These are phyloP conservation scores for Colletotrichum eremochloae DNA, from an alignment of 2,329 filamentous ascomycete species.

Conservation along the genomic window DNA sequence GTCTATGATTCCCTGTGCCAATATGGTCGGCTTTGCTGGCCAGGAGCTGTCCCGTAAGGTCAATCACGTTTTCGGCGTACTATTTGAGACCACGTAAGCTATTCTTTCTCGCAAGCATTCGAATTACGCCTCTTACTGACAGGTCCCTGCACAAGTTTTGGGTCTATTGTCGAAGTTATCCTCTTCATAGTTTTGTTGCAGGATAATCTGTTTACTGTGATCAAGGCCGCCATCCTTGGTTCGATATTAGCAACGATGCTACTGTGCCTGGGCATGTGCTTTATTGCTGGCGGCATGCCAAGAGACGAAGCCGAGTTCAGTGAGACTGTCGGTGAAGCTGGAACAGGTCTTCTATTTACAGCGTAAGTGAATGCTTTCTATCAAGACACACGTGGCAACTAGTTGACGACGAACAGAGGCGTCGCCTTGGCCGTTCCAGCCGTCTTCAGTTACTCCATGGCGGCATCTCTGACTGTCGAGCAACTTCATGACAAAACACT, in stretches of 20 bases:
- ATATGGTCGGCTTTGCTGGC: constrained; percentile 80
- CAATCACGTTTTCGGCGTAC: constrained; percentile 77
- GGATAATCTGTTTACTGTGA: constrained; percentile 71
- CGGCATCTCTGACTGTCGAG: constrained; percentile 32
- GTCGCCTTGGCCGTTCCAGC: constrained; percentile 60
- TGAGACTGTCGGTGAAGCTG: constrained; percentile 82
- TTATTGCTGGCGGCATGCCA: constrained; percentile 80
- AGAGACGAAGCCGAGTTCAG: constrained; percentile 79
- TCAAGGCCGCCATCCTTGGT: constrained; percentile 86
- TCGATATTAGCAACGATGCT: constrained; percentile 87
- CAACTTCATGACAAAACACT: constrained; percentile 67
- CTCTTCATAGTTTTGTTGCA: constrained; percentile 82
- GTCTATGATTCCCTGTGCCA: constrained; percentile 82
- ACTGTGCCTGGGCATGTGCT: constrained; percentile 83
- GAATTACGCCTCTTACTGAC: constrained; percentile 44
- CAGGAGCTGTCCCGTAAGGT: constrained; percentile 74
- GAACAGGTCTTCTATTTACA: constrained; percentile 81
- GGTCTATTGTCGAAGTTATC: constrained; percentile 84
- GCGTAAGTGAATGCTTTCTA: constrained; percentile 68
- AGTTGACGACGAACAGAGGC: constrained; percentile 46
- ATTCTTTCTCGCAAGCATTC: too few relatives aligned
- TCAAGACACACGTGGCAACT: background rate
- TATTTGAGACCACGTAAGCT: constrained; percentile 68
- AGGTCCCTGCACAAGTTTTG: constrained; percentile 59
- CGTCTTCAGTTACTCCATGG: constrained; percentile 67